Conservation (phyloP, 2,329 filamentous ascomycete genomes). For the Xylaria sp. region DNA sequence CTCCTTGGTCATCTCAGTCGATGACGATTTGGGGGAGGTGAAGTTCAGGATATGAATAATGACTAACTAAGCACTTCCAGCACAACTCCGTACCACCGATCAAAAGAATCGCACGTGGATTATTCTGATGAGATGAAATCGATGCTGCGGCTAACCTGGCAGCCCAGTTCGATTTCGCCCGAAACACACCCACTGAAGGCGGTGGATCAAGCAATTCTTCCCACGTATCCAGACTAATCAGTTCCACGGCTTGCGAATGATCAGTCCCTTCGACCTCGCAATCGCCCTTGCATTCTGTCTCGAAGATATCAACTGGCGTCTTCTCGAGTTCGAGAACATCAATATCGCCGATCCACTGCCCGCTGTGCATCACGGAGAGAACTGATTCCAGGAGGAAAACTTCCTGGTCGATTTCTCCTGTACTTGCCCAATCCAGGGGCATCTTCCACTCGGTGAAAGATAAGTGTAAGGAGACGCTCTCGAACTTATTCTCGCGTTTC, state of each 20-base stretch:
- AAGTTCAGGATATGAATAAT: constrained; percentile 16
- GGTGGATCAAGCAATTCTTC: constrained; percentile 26
- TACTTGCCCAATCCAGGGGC: constrained; percentile 21
- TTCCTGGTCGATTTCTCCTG: constrained; percentile 28
- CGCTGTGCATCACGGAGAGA: constrained; percentile 28
- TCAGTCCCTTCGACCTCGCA: neutral
- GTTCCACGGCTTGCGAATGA: neutral
- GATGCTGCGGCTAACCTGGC: constrained; percentile 17
- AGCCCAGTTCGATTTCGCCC: constrained; percentile 21
- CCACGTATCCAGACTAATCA: constrained; percentile 23
- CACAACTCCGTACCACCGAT: constrained; percentile 15
- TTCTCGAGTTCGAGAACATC: constrained; percentile 21
- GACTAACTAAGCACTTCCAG: constrained; percentile 24
- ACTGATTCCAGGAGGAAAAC: constrained; percentile 30
- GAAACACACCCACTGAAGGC: constrained; percentile 10
- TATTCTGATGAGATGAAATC: constrained; percentile 8
- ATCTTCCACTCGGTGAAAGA: constrained; percentile 36
- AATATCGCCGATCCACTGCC: constrained; percentile 32
- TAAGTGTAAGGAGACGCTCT: constrained; percentile 25
- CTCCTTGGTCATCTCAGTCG: neutral
- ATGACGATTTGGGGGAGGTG: constrained; percentile 18
- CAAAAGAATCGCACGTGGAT: neutral
- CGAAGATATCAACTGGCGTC: constrained; percentile 11
- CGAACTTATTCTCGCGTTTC: constrained; percentile 15
- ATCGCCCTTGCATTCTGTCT: constrained; percentile 17